Evolutionary conservation across 805 yeast genomes (phyloP).

Genomic region (Ogataea ganodermae): DNA sequence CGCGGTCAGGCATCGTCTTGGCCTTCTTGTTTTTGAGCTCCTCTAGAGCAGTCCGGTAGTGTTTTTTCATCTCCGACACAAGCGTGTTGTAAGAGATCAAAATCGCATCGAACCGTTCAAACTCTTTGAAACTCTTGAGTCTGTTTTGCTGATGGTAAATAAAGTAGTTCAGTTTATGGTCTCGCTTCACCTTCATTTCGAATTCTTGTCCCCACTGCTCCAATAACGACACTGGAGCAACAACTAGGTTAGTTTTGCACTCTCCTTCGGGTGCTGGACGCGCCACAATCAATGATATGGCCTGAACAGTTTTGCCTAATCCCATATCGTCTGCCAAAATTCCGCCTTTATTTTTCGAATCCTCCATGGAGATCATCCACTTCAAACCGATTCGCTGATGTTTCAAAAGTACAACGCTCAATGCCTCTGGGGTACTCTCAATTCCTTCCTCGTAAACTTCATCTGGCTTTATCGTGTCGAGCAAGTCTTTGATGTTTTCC

Average conservation of each 20-base stretch:
- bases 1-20: constrained; percentile 37
- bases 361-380: constrained; percentile 78
- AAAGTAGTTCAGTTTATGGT: constrained; percentile 47
- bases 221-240: constrained; percentile 90
- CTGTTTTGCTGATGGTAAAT: constrained; percentile 59
- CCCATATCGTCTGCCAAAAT: constrained; percentile 86
- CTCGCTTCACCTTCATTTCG: constrained; percentile 56
- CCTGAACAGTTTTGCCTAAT: constrained; percentile 73
- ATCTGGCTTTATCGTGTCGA: constrained; percentile 54
- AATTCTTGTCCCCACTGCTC: constrained; percentile 86
- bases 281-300: constrained; percentile 59
- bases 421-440: constrained; percentile 66
- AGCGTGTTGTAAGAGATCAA: constrained; percentile 80
- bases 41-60: constrained; percentile 44
- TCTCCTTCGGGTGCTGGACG: constrained; percentile 31
- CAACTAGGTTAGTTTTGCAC: constrained; percentile 62
- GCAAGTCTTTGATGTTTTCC: constrained; percentile 37
- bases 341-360: constrained; percentile 60
- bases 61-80: constrained; percentile 74
- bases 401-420: constrained; percentile 43
- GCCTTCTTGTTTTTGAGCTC: constrained; percentile 30
- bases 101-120: constrained; percentile 67
- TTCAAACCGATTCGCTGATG: constrained; percentile 86
- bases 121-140: constrained; percentile 44
- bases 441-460: constrained; percentile 50